These are phyloP conservation scores for Microbotryum violaceum DNA, from an alignment of 1,284 basidiomycete species.

Conservation along the genomic window DNA sequence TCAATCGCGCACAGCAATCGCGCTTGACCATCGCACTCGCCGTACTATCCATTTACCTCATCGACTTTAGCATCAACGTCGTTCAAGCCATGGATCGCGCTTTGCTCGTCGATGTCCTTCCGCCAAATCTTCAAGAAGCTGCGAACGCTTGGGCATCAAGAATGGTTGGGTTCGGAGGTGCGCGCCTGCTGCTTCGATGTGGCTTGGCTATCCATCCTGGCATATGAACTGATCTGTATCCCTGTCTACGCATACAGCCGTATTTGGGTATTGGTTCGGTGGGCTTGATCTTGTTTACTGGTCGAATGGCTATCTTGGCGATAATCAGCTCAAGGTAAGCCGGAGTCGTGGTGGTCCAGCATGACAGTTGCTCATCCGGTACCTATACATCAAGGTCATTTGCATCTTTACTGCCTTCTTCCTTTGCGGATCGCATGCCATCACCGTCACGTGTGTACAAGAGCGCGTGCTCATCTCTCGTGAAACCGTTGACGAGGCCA, in stretches of 20 bases:
- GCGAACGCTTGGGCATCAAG: constrained; percentile 93
- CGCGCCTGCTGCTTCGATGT: background rate
- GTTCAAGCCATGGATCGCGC: constrained; percentile 78
- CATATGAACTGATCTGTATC: background rate
- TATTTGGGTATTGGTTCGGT: constrained; percentile 34
- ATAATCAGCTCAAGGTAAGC: constrained; percentile 58
- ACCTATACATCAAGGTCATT: constrained; percentile 44
- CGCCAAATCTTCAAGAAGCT: constrained; percentile 62
- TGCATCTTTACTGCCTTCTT: constrained; percentile 47
- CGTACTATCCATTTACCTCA: constrained; percentile 72
- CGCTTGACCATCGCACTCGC: constrained; percentile 66
- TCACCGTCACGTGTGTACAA: constrained; percentile 60
- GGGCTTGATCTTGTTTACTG: constrained; percentile 28
- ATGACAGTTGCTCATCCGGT: background rate
- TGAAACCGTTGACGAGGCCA: background rate
- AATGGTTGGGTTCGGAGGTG: constrained; percentile 51
- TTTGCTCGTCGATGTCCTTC: constrained; percentile 57
- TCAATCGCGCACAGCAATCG: constrained; percentile 48
- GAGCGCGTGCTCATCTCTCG: constrained; percentile 61
- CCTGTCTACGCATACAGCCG: constrained; percentile 3
- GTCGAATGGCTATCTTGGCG: constrained; percentile 52
- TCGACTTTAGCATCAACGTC: constrained; percentile 93
- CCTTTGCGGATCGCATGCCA: constrained; percentile 45
- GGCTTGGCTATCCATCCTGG: background rate
- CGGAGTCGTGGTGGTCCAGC: background rate